Conservation (phyloP, 2,329 filamentous ascomycete species). For the Orbilia blumenaviensis region DNA sequence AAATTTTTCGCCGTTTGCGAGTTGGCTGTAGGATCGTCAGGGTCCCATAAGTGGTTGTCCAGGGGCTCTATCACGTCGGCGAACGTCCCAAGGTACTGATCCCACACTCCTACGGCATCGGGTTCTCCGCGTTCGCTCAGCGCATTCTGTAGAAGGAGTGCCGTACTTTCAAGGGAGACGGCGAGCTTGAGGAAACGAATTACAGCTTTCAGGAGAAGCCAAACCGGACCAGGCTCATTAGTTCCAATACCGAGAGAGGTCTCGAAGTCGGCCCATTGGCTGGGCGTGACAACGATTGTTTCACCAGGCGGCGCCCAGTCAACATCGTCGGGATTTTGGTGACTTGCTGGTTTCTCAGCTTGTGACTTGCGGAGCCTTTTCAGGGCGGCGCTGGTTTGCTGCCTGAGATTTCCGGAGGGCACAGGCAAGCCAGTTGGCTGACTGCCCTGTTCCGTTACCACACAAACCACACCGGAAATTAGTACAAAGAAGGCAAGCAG, state of each 20-base stretch:
- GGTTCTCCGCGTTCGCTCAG: not conserved
- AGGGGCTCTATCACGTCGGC: not conserved
- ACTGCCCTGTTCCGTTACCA: not conserved
- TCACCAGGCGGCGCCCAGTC: conserved; percentile 9
- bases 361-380: conserved; percentile 1
- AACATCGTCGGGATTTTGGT: not conserved
- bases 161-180: not conserved
- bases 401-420: not conserved
- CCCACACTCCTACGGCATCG: not conserved
- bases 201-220: not conserved
- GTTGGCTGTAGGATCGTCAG: not conserved
- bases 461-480: not conserved
- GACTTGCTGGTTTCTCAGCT: not conserved
- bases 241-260: not conserved
- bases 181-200: conserved; percentile 3
- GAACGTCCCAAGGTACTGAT: not conserved
- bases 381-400: not conserved
- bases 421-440: not conserved
- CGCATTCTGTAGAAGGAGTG: not conserved
- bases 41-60: conserved; percentile 9
- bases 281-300: not conserved
- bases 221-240: not conserved
- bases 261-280: conserved; percentile 8
- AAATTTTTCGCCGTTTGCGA: not conserved
- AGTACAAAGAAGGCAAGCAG: not conserved